Evolutionary conservation across 2,329 filamentous ascomycete species (phyloP).

Genomic region (Pseudogymnoascus sp.): DNA sequence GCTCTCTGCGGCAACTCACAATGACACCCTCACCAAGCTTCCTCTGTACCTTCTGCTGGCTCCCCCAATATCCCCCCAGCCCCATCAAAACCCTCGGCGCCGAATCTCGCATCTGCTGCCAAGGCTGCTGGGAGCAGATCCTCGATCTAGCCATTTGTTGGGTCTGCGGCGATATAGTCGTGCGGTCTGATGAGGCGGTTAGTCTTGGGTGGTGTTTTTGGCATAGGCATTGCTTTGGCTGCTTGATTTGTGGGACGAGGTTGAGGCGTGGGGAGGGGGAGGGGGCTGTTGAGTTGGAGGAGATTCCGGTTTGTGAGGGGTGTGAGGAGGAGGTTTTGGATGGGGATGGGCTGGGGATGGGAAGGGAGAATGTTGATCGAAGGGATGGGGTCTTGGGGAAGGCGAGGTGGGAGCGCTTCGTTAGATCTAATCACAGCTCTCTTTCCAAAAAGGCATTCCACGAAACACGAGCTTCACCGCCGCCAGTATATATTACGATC

Average conservation of each 20-base stretch:
- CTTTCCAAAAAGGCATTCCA: neutral
- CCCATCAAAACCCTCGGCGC: constrained; percentile 35
- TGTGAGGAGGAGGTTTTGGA: constrained; percentile 38
- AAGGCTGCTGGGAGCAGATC: constrained; percentile 39
- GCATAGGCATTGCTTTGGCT: constrained; percentile 50
- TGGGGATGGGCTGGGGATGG: neutral
- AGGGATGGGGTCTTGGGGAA: constrained; percentile 32
- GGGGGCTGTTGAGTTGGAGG: constrained; percentile 35
- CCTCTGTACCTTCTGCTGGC: constrained; percentile 51
- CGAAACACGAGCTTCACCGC: neutral
- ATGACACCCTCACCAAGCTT: constrained; percentile 27
- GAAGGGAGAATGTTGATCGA: constrained; percentile 18
- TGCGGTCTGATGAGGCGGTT: constrained; percentile 46
- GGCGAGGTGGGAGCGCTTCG: constrained; percentile 37
- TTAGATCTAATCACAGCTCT: constrained; percentile 38
- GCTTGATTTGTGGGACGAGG: constrained; percentile 38
- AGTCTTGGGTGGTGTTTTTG: constrained; percentile 56
- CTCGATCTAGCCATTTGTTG: constrained; percentile 49
- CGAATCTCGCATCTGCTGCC: constrained; percentile 42
- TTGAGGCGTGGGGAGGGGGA: constrained; percentile 9
- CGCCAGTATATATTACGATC: constrained; percentile 42
- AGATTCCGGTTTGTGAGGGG: constrained; percentile 42
- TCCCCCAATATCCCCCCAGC: constrained; percentile 31
- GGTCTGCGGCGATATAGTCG: constrained; percentile 50
- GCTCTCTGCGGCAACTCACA: neutral